Evolutionary conservation across 2,329 filamentous ascomycete species (phyloP).

Genomic region (Xylogone sp.): DNA sequence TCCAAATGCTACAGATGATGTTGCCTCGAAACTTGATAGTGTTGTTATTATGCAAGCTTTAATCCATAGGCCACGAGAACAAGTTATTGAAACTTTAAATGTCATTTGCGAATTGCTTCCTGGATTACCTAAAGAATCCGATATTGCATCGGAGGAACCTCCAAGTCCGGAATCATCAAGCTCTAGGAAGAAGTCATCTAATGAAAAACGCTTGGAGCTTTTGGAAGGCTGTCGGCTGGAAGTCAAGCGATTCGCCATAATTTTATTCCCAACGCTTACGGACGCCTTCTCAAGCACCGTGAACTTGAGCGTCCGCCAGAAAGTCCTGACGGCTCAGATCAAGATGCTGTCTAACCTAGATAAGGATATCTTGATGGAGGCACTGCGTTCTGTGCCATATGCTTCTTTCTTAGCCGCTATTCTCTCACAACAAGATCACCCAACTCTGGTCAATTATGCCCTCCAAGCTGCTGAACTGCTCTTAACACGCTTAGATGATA

Average conservation of each 20-base stretch:
- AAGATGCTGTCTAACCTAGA: slow-evolving; percentile 99
- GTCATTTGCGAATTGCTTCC: slow-evolving; percentile 94
- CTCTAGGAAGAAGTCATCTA: slow-evolving; percentile 53
- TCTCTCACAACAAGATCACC: slow-evolving; percentile 90
- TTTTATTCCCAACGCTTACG: slow-evolving; percentile 90
- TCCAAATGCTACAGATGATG: slow-evolving; percentile 71
- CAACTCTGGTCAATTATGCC: slow-evolving; percentile 79
- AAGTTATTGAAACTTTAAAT: slow-evolving; percentile 95
- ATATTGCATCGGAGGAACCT: slow-evolving; percentile 39
- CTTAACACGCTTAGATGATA: slow-evolving; percentile 74
- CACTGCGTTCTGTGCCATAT: slow-evolving; percentile 84
- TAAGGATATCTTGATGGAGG: slow-evolving; percentile 76
- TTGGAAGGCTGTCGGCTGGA: slow-evolving; percentile 80
- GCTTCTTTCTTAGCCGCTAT: slow-evolving; percentile 95
- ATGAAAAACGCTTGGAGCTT: slow-evolving; percentile 78
- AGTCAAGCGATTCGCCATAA: slow-evolving; percentile 86
- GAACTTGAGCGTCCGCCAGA: slow-evolving; percentile 89
- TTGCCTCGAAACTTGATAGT: slow-evolving; percentile 85
- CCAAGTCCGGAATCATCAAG: slow-evolving; percentile 37
- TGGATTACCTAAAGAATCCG: slow-evolving; percentile 56
- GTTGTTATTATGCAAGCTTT: slow-evolving; percentile 98
- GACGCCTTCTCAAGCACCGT: slow-evolving; percentile 98
- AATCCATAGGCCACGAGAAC: slow-evolving; percentile 91
- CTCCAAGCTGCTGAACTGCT: slow-evolving; percentile 88
- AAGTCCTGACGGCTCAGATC: slow-evolving; percentile 90